These are phyloP conservation scores for Musa itinerans DNA, from an alignment of 176 grass and related monocot species.

Conservation along the genomic window DNA sequence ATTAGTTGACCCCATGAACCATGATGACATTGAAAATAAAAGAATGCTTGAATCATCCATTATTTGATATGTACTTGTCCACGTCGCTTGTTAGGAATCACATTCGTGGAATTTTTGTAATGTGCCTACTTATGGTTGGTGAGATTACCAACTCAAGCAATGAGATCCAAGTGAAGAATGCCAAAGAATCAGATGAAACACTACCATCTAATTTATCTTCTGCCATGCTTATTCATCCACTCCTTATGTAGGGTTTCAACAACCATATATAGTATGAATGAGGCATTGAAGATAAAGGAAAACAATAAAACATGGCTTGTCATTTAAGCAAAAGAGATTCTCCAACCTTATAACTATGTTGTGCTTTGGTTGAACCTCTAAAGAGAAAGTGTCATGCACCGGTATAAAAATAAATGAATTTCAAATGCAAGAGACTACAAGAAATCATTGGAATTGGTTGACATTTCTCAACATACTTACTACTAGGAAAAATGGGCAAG, in stretches of 20 bases:
- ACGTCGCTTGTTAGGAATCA: no score
- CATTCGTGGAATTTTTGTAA: neutral
- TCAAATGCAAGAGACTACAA: no score
- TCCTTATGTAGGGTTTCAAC: neutral
- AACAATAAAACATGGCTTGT: neutral
- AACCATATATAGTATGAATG: neutral
- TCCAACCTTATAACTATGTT: neutral
- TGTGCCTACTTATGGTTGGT: neutral
- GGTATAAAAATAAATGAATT: no score
- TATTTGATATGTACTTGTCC: no score
- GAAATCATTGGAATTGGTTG: no score
- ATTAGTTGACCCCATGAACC: no score
- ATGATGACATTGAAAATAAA: no score
- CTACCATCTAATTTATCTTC: neutral
- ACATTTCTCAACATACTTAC: no score
- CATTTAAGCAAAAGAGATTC: neutral
- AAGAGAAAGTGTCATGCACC: neutral
- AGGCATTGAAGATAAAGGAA: no score
- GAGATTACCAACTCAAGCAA: neutral
- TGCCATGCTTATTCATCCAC: neutral
- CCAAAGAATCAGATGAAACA: neutral
- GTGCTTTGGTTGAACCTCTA: neutral
- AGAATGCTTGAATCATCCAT: no score
- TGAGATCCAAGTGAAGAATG: neutral
- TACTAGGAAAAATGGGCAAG: no score